Evolutionary conservation across 305 asterid species (phyloP).

Genomic region (Plantago lanceolata): DNA sequence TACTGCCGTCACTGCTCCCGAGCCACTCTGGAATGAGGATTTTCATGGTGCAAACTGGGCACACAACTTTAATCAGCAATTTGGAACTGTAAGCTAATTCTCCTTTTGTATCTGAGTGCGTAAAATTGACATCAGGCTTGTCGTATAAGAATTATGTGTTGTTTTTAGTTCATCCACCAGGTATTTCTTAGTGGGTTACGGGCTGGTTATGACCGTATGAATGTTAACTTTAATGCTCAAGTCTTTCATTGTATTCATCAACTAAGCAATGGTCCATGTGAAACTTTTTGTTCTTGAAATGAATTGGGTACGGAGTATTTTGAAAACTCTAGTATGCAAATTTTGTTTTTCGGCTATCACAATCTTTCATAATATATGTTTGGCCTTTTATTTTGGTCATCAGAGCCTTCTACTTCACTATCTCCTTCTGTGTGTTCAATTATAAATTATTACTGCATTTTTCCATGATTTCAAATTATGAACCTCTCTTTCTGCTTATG

Average conservation of each 20-base stretch:
- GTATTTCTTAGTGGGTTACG: too few relatives aligned
- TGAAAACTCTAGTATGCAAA: background rate
- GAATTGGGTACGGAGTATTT: too few relatives aligned
- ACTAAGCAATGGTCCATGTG: too few relatives aligned
- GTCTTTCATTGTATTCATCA: too few relatives aligned
- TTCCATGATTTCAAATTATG: background rate
- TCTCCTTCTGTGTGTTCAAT: background rate
- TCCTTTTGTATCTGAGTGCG: background rate
- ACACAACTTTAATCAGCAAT: constrained; percentile 37
- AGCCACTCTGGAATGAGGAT: constrained; percentile 47
- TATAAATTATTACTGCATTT: background rate
- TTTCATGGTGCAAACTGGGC: constrained; percentile 45
- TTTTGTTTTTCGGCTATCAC: background rate
- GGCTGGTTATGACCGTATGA: too few relatives aligned
- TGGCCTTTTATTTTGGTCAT: background rate
- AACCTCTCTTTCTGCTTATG: constrained; percentile 11
- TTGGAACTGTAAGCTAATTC: constrained; percentile 46
- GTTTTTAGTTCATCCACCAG: background rate
- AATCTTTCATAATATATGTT: background rate
- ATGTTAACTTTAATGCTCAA: too few relatives aligned
- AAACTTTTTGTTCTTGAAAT: background rate
- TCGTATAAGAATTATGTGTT: background rate
- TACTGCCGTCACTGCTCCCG: constrained; percentile 29
- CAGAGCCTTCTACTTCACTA: background rate
- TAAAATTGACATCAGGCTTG: too few relatives aligned